A percentile compares a stretch with the other conserved stretches of the same genome.
These are phyloP conservation scores for Ceratobasidium papillatum DNA, from an alignment of 1,284 basidiomycete genomes.

Conservation along the genomic window DNA sequence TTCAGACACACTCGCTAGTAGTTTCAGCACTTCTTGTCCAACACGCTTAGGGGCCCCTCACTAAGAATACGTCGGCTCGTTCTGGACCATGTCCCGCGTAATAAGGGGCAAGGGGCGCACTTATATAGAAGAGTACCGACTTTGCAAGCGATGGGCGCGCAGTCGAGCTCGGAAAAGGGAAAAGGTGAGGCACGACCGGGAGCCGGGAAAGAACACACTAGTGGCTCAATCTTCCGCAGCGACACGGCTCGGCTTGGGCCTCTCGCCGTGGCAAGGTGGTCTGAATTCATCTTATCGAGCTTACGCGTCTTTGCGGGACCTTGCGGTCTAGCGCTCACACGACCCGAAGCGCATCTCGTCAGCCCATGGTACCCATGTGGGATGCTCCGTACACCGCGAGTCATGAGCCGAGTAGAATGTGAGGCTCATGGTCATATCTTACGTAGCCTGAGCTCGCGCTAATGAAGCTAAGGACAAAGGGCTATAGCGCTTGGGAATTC, in stretches of 20 bases:
- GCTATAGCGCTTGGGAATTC: background rate
- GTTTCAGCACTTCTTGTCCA: slow-evolving; percentile 6
- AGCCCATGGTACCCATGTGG: background rate
- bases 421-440: slow-evolving; percentile 2
- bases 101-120: background rate
- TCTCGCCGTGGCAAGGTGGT: background rate
- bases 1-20: background rate
- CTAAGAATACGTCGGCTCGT: background rate
- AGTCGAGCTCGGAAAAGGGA: slow-evolving; percentile 32
- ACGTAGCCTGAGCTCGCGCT: background rate
- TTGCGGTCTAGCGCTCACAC: background rate
- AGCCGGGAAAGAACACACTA: background rate
- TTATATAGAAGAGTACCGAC: no score
- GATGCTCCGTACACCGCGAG: background rate
- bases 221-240: background rate
- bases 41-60: background rate
- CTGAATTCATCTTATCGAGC: background rate
- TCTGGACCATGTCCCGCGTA: background rate
- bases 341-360: slow-evolving; percentile 6
- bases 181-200: slow-evolving; percentile 27
- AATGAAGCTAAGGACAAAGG: background rate
- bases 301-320: background rate
- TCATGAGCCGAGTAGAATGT: slow-evolving; percentile 15
- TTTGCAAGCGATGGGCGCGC: slow-evolving; percentile 24
- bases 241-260: background rate